phyloP scores from a whole-genome alignment of 129 eudicot species.

The Saposhnikovia divaricata region DNA sequence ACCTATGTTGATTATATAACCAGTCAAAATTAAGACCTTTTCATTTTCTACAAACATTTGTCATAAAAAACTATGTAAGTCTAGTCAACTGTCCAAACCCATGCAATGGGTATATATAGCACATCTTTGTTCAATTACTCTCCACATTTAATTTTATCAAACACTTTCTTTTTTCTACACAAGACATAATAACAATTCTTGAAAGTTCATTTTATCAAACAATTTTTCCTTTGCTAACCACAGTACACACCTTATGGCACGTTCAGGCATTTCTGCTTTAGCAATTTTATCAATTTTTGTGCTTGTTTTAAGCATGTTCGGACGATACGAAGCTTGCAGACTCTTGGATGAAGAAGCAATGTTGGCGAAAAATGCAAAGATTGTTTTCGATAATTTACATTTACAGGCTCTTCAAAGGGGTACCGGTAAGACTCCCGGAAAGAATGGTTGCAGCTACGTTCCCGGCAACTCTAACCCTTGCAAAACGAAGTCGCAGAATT shows the following conservation, averaged over 20 bases:
- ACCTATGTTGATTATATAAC: neutral
- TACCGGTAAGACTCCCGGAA: neutral
- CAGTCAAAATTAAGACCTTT: neutral
- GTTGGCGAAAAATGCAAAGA: neutral
- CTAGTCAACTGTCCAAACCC: slow-evolving; percentile 14
- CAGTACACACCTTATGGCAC: neutral
- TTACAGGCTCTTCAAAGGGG: neutral
- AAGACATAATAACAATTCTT: neutral
- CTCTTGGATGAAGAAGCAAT: slow-evolving; percentile 19
- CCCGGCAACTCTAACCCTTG: neutral
- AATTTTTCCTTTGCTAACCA: neutral
- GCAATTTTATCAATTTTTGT: neutral
- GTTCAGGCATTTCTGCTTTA: neutral
- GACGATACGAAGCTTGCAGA: slow-evolving; percentile 16
- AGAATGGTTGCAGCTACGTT: neutral
- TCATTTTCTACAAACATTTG: neutral
- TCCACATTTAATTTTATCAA: slow-evolving; percentile 6
- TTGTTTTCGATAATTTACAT: neutral
- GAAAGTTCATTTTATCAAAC: slow-evolving; percentile 2
- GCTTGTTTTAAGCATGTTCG: neutral
- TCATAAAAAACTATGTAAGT: neutral
- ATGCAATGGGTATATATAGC: slow-evolving; percentile 1
- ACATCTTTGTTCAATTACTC: neutral
- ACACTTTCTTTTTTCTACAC: neutral
- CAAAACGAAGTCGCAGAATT: slow-evolving; percentile 14